A percentile compares a stretch with the other conserved stretches of the same genome.
phyloP scores from a whole-genome alignment of 2,329 filamentous ascomycete genomes.

The Diaporthe ampelina region DNA sequence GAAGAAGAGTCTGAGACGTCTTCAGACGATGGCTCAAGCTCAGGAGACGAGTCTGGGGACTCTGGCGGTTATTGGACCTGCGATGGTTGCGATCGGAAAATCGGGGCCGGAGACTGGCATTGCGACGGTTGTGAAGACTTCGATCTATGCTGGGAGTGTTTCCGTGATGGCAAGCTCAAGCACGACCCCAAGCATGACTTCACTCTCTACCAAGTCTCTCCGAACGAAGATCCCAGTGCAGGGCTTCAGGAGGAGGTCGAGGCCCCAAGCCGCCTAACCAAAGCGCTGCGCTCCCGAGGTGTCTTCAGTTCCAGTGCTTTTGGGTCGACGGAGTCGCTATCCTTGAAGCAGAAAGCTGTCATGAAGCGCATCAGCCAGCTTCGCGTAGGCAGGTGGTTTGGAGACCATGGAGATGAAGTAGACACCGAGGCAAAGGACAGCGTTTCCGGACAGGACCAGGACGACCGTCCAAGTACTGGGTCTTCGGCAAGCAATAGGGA shows the following conservation, averaged over 20 bases:
- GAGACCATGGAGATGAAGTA: neutral
- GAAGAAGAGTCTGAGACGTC: constrained; percentile 12
- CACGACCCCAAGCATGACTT: constrained; percentile 28
- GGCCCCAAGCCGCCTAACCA: constrained; percentile 8
- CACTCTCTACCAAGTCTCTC: neutral
- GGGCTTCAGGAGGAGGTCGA: neutral
- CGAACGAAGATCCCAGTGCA: neutral
- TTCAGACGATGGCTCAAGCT: neutral
- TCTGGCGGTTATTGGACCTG: neutral
- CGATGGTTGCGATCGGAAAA: constrained; percentile 5
- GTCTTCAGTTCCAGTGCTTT: neutral
- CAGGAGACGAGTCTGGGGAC: neutral
- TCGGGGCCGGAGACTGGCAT: constrained; percentile 23
- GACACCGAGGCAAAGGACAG: neutral
- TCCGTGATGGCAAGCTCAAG: constrained; percentile 19
- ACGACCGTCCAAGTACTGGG: neutral
- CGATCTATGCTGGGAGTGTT: constrained; percentile 30
- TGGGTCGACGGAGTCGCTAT: constrained; percentile 22
- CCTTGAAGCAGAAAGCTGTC: neutral
- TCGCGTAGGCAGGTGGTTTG: constrained; percentile 16
- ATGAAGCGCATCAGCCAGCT: constrained; percentile 17
- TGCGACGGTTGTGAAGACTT: constrained; percentile 20
- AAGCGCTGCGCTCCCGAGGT: neutral
- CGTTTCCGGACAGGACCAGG: neutral
- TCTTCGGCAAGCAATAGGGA: neutral